Percentiles rank a stretch among this genome's conserved stretches.
phyloP scores from a whole-genome alignment of 768 basidiomycete species.

The Boletus rubescentipes region DNA sequence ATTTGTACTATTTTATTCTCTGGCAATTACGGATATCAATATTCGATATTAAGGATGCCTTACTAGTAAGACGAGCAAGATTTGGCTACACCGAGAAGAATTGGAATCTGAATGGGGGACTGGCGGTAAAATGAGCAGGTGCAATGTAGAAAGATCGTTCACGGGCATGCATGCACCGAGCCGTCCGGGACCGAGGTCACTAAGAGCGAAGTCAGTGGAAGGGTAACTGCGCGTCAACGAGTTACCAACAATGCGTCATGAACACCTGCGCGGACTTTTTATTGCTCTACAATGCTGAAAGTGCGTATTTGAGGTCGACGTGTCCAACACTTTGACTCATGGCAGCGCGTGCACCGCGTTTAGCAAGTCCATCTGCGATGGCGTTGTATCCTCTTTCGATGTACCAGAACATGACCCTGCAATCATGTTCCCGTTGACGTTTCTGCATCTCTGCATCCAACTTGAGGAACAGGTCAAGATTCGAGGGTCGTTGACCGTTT shows the following conservation, averaged over 20 bases:
- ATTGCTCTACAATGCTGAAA: too few relatives aligned
- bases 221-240: not conserved
- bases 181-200: not conserved
- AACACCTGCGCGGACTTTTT: not conserved
- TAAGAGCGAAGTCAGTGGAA: not conserved
- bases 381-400: slow-evolving; percentile 24
- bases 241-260: not conserved
- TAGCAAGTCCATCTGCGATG: slow-evolving; percentile 27
- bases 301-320: not conserved
- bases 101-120: too few relatives aligned
- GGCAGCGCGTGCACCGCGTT: not conserved
- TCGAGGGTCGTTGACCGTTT: slow-evolving; percentile 1
- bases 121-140: not conserved
- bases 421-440: not conserved
- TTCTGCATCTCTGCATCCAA: not conserved
- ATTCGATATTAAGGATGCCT: not conserved
- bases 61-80: not conserved
- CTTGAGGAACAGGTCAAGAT: slow-evolving; percentile 5
- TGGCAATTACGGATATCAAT: not conserved
- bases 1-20: not conserved
- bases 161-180: not conserved
- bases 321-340: not conserved
- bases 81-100: too few relatives aligned
- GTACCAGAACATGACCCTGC: slow-evolving; percentile 25
- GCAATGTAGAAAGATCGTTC: too few relatives aligned